A percentile compares a stretch with the other conserved stretches of the same genome.
phyloP scores from a whole-genome alignment of 306 rosid species.

The Abrus precatorius region DNA sequence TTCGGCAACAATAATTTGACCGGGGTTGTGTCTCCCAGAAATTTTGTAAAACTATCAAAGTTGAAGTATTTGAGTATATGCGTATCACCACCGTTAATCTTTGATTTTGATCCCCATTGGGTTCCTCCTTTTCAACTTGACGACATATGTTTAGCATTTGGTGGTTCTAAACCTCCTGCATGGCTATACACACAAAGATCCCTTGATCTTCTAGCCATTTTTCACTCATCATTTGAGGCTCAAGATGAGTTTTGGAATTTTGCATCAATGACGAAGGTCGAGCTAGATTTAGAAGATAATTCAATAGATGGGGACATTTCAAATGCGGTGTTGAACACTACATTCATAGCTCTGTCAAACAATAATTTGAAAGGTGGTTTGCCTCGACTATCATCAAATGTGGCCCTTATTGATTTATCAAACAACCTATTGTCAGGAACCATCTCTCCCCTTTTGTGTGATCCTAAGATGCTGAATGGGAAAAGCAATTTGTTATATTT shows the following conservation, averaged over 20 bases:
- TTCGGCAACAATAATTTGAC: conserved; percentile 6
- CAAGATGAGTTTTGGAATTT: not conserved
- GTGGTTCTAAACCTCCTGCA: conserved; percentile 34
- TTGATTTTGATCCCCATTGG: not conserved
- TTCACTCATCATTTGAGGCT: not conserved
- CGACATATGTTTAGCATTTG: not conserved
- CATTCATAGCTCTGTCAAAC: not conserved
- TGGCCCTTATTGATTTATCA: not conserved
- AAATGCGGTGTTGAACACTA: conserved; percentile 12
- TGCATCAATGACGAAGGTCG: not conserved
- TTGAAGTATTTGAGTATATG: not conserved
- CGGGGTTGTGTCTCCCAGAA: conserved; percentile 24
- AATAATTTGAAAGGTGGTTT: conserved; percentile 19
- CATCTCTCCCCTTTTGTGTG: conserved; percentile 27
- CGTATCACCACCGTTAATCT: not conserved
- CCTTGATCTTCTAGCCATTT: not conserved
- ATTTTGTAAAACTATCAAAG: conserved; percentile 25
- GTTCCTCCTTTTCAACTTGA: conserved; percentile 3
- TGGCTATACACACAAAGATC: conserved; percentile 45
- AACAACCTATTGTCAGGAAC: conserved; percentile 45
- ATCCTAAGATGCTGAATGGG: not conserved
- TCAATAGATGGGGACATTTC: conserved; percentile 18
- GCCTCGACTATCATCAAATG: conserved; percentile 39
- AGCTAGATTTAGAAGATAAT: not conserved
- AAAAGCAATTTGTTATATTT: not conserved